Evolutionary conservation across 352 stramenopile species (phyloP), one percentile per base, ranked within the genome.

Genomic region (Phytopythium helicoides): DNA sequence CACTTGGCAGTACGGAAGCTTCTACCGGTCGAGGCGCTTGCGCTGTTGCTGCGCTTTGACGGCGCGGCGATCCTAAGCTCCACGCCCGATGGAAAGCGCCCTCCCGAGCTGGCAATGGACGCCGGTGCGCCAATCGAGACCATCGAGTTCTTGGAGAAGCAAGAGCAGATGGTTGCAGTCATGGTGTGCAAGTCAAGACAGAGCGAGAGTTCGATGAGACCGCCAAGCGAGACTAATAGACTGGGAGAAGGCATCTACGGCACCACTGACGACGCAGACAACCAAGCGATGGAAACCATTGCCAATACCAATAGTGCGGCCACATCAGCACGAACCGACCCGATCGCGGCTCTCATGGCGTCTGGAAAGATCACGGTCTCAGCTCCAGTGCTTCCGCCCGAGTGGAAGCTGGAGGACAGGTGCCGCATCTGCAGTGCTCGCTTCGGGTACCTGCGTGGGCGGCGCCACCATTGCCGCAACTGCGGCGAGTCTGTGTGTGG

Each of bases 401-500:
- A 49, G 49, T 93, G 90, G 80, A 80, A 78, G n/a, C 59, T 87
- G 9, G 62, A 56, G 14, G 71, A 71, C 35, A 62, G 55, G 28
- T 96, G 87, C 60, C 52, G 81, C 36, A 56, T 87, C 23, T 96
- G 87, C 64, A 58, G 72, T 11, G 64, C 56, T 16, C 86, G 81
- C 52, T 96, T 96, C 45, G 74, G 76, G 4, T 83, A 94, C 54
- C 78, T 96, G 19, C 71, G 73, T 56, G 74, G 74, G 19, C 45
- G 45, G 7, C 76, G 83, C 22, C 86, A 95, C 58, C 86, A 95
- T 54, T 95, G 86, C 58, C 64, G 86, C 34, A 87, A 82, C 55
- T 95, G 86, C 50, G 86, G 86, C 6, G 64, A 83, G 31, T 88
- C 86, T 1, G 83, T 94, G 3, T 95, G 86, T 55, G 66, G 73